Base-by-base conservation (phyloP, 1,284 basidiomycete species). In the Pseudozyma sp. region DNA sequence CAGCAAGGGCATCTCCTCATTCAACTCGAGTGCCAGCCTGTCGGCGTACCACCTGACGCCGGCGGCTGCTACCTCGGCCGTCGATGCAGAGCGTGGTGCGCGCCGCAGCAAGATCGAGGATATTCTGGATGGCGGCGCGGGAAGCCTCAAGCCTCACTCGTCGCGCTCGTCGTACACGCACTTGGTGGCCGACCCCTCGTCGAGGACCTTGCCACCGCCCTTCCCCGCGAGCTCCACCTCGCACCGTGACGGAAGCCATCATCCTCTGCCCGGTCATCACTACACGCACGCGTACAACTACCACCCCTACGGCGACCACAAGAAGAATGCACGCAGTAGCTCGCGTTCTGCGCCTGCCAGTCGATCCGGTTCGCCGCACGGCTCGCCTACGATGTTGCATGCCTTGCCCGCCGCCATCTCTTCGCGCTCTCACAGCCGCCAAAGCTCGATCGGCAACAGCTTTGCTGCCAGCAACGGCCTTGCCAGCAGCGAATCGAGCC, bases 341-440 rank as follows among this genome's bases (percentile, higher is more conserved):
- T 78, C 78, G 24, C 64, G 63, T 37, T 80, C 74, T 3, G 80
- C 79, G 31, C 77, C 79, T 33, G 73, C 64, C 39, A 76, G 68
- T 43, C 57, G 73, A 3, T 72, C 69, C 9, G 70, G 73, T 37
- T 76, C 75, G 17, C 77, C 77, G 24, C 66, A 72, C 24, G 75
- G 63, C 13, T 77, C 75, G 58, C 78, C 78, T 13, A 58, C 55
- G 5, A 52, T 74, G 58, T 45, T 66, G 42, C 47, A 49, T 3
- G 45, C 35, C 11, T 33, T 69, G 54, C 71, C 68, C n/a, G 51
- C 44, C 17, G 60, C 24, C 24, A 33, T 54, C 16, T 56, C 64
- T 29, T 71, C 66, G 17, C 60, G 71, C 24, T 67, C 76, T 37
- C 76, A 78, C 52, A 76, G 73, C 46, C 68, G 73, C 11, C 66